phyloP scores from a whole-genome alignment of 1,139 yeast genomes.

The Suzukiozyma palmioleophila region DNA sequence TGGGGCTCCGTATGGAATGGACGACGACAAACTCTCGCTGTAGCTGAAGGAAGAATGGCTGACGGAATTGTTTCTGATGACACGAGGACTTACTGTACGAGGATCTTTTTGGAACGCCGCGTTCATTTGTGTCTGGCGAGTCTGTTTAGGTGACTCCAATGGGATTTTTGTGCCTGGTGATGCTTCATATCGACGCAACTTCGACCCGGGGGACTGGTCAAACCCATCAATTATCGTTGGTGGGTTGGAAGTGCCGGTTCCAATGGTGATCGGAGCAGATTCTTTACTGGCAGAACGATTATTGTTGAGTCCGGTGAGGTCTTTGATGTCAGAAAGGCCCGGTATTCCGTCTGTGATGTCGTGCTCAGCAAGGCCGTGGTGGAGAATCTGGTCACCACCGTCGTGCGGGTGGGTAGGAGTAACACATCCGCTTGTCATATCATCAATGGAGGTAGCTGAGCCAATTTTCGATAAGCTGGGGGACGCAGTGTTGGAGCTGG shows the following conservation, averaged over 20 bases:
- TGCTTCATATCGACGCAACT: constrained; percentile 13
- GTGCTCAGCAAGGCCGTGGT: neutral
- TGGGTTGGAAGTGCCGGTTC: neutral
- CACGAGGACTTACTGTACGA: constrained; percentile 33
- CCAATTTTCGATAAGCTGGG: constrained; percentile 24
- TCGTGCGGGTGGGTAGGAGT: neutral
- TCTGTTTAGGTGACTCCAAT: constrained; percentile 21
- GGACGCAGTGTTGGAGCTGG: constrained; percentile 23
- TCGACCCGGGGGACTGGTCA: constrained; percentile 14
- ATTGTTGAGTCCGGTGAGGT: neutral
- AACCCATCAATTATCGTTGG: constrained; percentile 17
- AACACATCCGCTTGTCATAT: neutral
- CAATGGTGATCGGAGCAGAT: constrained; percentile 1
- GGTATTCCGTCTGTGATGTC: neutral
- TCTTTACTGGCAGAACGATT: neutral
- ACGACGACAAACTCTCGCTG: constrained; percentile 51
- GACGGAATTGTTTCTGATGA: constrained; percentile 40
- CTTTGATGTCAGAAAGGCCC: too few relatives aligned
- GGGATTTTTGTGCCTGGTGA: constrained; percentile 9
- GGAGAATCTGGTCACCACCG: too few relatives aligned
- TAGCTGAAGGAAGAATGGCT: constrained; percentile 39
- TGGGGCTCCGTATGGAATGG: constrained; percentile 73
- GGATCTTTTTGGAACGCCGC: constrained; percentile 2
- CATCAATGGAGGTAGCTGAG: constrained; percentile 19
- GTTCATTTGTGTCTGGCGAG: constrained; percentile 12